Percentiles rank a stretch among this genome's conserved stretches.
Conservation (phyloP, 2,329 filamentous ascomycete species). For the Ramularia collo-cygni region DNA sequence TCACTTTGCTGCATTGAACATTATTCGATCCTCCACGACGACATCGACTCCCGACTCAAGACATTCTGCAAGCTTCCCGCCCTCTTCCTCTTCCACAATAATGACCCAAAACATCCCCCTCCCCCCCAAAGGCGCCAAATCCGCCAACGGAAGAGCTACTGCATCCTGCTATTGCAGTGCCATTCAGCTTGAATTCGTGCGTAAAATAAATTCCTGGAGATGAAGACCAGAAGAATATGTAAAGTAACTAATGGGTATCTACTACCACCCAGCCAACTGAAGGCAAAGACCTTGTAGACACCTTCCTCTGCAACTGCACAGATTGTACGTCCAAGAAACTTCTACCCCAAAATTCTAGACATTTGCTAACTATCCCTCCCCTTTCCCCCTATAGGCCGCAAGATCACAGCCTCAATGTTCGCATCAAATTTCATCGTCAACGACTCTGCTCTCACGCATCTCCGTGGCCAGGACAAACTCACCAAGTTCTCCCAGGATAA, state of each 20-base stretch:
- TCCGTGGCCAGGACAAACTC: constrained; percentile 48
- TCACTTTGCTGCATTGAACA: no score
- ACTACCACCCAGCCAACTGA: constrained; percentile 31
- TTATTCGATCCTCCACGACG: no score
- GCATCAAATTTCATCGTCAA: constrained; percentile 51
- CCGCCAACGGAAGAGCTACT: constrained; percentile 35
- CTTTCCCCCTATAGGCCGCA: constrained; percentile 52
- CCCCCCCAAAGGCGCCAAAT: constrained; percentile 13
- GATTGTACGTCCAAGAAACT: constrained; percentile 48
- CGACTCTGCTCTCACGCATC: constrained; percentile 40
- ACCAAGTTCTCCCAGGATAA: constrained; percentile 39
- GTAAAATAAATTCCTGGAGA: constrained; percentile 25
- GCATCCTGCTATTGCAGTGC: constrained; percentile 54
- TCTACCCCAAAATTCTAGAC: not conserved
- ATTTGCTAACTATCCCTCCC: not conserved
- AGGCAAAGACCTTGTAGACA: constrained; percentile 40
- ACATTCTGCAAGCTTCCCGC: no score
- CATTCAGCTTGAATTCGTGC: constrained; percentile 49
- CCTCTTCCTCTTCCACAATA: no score
- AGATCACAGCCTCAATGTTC: constrained; percentile 57
- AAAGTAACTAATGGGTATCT: no score
- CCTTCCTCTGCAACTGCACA: constrained; percentile 54
- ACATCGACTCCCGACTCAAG: no score
- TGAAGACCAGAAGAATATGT: no score
- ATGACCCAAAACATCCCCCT: constrained; percentile 9